Evolutionary conservation across 192 early-diverging fungal genomes (phyloP), one percentile per base, ranked within the genome.

Genomic region (Coemansia sp.): DNA sequence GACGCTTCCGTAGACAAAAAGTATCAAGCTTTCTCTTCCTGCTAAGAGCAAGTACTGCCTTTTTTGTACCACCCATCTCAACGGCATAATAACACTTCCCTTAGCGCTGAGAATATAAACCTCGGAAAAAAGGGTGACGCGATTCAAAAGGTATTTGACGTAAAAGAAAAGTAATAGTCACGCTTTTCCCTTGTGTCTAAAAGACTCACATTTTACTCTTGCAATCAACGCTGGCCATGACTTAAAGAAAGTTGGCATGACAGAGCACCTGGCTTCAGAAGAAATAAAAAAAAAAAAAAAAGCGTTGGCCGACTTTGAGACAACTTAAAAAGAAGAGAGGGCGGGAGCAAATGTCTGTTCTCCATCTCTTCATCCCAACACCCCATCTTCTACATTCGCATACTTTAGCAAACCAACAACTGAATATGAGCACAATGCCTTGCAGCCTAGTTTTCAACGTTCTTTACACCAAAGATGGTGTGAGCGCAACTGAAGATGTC

Each of bases 131-230:
- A 44, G 15, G 43, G 47, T 20, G 5, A 2, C 18, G 16, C 22
- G 47, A 22, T 50, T 20, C 20, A 8, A 22, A 50, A 46, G 10
- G 20, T 50, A 16, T n/a, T 22, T 50, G 47, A 50, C 20, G 47
- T 50, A 50, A 50, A 18, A 50, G 16, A 47, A 20, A 50, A 50
- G 16, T 7, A 50, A 2, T 22, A 9, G 16, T 50, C 47, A 22
- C 47, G 20, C 47, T 50, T 50, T 50, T 50, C 24, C 20, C 33
- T 60, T 60, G 43, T 29, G 57, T 18, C 57, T 60, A 60, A 29
- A 29, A 60, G 29, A 34, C 13, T 24, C 16, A 7, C 57, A 16
- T 34, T 31, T 20, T 31, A 16, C 24, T 60, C 31, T 34, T 16
- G 7, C 47, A 22, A 16, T 22, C 47, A 50, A 22, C 47, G 47